Percentiles rank a stretch among this genome's conserved stretches.
Evolutionary conservation across 2,329 filamentous ascomycete species (phyloP).

Genomic region (Aspergillus sergii): DNA sequence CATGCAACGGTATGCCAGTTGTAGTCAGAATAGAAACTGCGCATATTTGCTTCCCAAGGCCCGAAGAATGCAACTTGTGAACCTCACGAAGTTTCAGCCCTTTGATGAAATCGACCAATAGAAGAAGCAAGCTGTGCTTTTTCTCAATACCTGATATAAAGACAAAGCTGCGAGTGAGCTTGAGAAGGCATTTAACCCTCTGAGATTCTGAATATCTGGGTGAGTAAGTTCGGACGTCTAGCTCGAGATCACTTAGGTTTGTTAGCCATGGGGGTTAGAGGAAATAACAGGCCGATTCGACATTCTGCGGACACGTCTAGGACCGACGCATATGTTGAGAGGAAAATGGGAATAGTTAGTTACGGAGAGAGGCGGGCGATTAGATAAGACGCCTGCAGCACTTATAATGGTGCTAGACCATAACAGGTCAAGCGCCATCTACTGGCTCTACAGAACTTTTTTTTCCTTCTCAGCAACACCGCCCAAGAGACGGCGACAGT

Average conservation of each 20-base stretch:
- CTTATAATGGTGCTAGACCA: constrained; percentile 26
- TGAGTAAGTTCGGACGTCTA: neutral
- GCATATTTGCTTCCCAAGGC: neutral
- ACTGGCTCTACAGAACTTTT: constrained; percentile 45
- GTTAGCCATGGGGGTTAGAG: neutral
- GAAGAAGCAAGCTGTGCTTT: neutral
- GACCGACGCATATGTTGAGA: neutral
- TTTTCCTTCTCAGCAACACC: constrained; percentile 39
- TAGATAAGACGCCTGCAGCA: constrained; percentile 33
- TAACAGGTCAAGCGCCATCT: constrained; percentile 33
- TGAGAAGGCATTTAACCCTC: neutral
- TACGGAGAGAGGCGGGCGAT: constrained; percentile 21
- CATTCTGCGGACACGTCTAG: neutral
- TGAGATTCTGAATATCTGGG: neutral
- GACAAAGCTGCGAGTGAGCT: neutral
- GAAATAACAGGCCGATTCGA: neutral
- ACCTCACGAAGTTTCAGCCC: neutral
- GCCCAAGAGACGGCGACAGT: constrained; percentile 26
- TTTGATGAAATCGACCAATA: neutral
- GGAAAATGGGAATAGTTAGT: neutral
- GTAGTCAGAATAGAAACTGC: neutral
- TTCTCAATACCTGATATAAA: neutral
- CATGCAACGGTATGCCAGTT: neutral
- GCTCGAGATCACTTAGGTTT: neutral
- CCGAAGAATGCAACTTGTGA: neutral